These are phyloP conservation scores for Apiotrichum montevideense DNA, from an alignment of 1,284 basidiomycete species.

Conservation along the genomic window DNA sequence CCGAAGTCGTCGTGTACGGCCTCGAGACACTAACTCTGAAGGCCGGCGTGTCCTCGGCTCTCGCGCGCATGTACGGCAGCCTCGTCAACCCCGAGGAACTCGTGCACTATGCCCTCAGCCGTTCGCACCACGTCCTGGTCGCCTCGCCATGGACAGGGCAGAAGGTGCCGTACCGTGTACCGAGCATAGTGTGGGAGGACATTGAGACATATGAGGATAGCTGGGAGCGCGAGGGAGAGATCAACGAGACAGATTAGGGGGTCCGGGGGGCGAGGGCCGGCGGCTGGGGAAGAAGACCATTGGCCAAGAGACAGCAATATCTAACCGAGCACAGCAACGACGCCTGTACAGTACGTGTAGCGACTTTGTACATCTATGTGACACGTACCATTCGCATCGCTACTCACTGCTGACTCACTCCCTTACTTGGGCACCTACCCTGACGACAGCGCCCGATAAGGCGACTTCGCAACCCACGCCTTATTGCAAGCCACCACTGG, in stretches of 20 bases:
- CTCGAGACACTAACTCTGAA: background rate
- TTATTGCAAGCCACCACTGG: too few relatives aligned
- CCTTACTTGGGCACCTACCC: too few relatives aligned
- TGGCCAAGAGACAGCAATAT: too few relatives aligned
- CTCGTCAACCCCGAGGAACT: background rate
- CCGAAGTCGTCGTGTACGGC: background rate
- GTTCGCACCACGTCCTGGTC: background rate
- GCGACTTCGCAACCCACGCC: too few relatives aligned
- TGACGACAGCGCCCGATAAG: too few relatives aligned
- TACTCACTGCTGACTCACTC: too few relatives aligned
- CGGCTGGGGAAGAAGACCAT: too few relatives aligned
- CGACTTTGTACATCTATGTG: too few relatives aligned
- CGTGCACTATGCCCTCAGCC: background rate
- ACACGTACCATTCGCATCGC: too few relatives aligned
- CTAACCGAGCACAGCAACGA: background rate
- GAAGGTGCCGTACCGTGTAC: background rate
- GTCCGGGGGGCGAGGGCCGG: too few relatives aligned
- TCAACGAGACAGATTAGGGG: background rate
- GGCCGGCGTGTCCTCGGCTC: background rate
- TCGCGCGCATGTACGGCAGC: background rate
- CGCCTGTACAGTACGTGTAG: background rate
- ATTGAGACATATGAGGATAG: background rate
- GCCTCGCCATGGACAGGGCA: background rate
- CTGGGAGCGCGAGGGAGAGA: too few relatives aligned
- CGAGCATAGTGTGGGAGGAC: background rate